Percentiles rank a stretch among this genome's conserved stretches.
Evolutionary conservation across 495 filamentous ascomycete genomes (phyloP).

Genomic region (Penicillium parvum): DNA sequence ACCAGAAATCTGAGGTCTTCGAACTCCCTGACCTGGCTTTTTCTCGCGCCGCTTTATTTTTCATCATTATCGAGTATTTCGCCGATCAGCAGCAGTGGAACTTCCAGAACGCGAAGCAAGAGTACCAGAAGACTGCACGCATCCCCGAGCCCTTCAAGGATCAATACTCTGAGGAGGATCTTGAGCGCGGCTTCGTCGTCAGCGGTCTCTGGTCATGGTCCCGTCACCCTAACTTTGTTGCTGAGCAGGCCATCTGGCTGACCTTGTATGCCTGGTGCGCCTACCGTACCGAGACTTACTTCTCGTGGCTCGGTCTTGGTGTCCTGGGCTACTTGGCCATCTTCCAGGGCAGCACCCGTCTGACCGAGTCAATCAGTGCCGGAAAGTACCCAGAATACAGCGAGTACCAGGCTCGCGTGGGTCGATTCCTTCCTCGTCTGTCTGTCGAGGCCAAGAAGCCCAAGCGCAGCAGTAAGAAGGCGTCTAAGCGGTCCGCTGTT

Average conservation of each 20-base stretch:
- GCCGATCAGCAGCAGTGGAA: slow-evolving; percentile 95
- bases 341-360: slow-evolving; percentile 82
- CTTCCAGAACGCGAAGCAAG: slow-evolving; percentile 75
- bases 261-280: slow-evolving; percentile 81
- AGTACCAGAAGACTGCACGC: slow-evolving; percentile 67
- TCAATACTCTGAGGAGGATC: slow-evolving; percentile 57
- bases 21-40: slow-evolving; percentile 62
- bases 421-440: slow-evolving; percentile 71
- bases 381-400: slow-evolving; percentile 86
- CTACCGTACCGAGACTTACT: slow-evolving; percentile 60
- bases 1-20: slow-evolving; percentile 37
- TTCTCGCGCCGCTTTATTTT: slow-evolving; percentile 59
- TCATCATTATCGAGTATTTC: slow-evolving; percentile 71
- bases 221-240: slow-evolving; percentile 91
- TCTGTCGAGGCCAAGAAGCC: slow-evolving; percentile 38
- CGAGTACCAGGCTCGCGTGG: slow-evolving; percentile 77
- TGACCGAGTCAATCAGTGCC: slow-evolving; percentile 77
- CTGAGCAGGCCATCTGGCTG: slow-evolving; percentile 91
- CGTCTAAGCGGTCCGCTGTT: slow-evolving; percentile 5
- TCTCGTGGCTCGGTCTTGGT: slow-evolving; percentile 78
- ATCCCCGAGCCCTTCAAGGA: slow-evolving; percentile 50
- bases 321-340: slow-evolving; percentile 64
- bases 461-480: slow-evolving; percentile 24
- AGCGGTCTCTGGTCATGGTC: slow-evolving; percentile 80
- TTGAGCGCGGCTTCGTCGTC: slow-evolving; percentile 88